Evolutionary conservation across 129 eudicot species (phyloP).

Genomic region (Apium graveolens): DNA sequence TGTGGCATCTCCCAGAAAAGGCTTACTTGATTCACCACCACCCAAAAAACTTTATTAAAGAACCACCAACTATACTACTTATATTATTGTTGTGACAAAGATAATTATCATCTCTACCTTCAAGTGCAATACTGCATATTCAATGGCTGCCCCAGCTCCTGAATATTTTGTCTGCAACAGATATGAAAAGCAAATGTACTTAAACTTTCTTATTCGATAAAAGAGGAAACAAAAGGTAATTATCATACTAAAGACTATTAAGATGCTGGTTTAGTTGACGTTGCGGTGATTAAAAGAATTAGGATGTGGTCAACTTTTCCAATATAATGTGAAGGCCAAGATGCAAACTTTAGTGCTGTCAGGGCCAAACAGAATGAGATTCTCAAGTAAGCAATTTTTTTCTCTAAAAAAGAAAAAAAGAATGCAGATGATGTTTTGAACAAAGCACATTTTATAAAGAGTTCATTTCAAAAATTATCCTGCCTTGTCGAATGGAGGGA

Average conservation of each 20-base stretch:
- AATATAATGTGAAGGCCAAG: background rate
- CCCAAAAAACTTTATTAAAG: constrained; percentile 25
- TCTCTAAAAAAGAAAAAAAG: background rate
- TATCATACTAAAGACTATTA: background rate
- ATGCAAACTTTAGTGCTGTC: background rate
- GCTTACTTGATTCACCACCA: constrained; percentile 3
- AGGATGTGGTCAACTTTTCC: background rate
- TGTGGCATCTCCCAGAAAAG: constrained; percentile 14
- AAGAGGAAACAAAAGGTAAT: background rate
- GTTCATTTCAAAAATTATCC: background rate
- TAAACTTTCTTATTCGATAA: background rate
- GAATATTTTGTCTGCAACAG: constrained; percentile 59
- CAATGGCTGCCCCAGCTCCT: constrained; percentile 91
- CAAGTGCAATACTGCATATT: constrained; percentile 78
- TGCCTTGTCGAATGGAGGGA: constrained; percentile 60
- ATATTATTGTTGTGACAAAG: constrained; percentile 16
- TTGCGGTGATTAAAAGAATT: background rate
- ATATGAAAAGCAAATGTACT: background rate
- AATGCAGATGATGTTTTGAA: background rate
- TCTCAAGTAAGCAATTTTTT: background rate
- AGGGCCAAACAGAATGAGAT: background rate
- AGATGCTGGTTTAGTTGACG: background rate
- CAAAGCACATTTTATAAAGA: background rate
- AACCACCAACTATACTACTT: constrained; percentile 5
- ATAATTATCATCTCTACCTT: constrained; percentile 36